Base-by-base conservation (phyloP, 2,329 filamentous ascomycete species). In the Colletotrichum sp. region DNA sequence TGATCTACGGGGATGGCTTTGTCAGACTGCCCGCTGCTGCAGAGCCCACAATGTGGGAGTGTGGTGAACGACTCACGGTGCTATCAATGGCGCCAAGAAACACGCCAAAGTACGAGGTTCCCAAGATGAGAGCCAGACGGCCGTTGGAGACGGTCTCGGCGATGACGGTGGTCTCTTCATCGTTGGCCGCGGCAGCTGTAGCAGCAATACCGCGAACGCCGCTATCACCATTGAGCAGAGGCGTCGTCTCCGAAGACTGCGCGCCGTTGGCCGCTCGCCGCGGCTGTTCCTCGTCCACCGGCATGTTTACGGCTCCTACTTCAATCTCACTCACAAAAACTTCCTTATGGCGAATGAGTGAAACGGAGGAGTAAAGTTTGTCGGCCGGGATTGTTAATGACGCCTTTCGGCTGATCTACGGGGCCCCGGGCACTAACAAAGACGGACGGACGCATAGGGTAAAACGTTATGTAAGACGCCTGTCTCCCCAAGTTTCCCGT, bases 61-160 rank as follows among this genome's bases (percentile, higher is more conserved):
- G 15, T n/a, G 16, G 6, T 49, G n/a, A 6, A n/a, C 16, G 18
- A 49, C 63, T 44, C 32, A 49, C 63, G 18, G 63, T 66, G 34
- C 34, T 44, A 49, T 98, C 95, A 52, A 93, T 86, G 49, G 92
- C 91, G 36, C 91, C 92, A 1, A 93, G 84, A 80, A 93, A 92
- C 21, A 93, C 92, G 77, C 92, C 92, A 3, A 93, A 76, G 49
- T 78, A 93, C 30, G 89, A 85, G 3, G 89, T 88, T 75, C 87
- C 87, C 60, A 93, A 86, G 75, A 91, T 92, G 68, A 92, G 82
- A 72, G 85, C 86, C 13, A 93, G 85, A 73, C 87, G 88, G 15
- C 85, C 80, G 3, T 87, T 85, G 3, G 88, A 88, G 24, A 90
- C 81, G 71, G 90, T 86, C 28, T 89, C 84, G 39, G 85, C 86